Conservation (phyloP, 345 rosid genomes). For the Camelina hispida region DNA sequence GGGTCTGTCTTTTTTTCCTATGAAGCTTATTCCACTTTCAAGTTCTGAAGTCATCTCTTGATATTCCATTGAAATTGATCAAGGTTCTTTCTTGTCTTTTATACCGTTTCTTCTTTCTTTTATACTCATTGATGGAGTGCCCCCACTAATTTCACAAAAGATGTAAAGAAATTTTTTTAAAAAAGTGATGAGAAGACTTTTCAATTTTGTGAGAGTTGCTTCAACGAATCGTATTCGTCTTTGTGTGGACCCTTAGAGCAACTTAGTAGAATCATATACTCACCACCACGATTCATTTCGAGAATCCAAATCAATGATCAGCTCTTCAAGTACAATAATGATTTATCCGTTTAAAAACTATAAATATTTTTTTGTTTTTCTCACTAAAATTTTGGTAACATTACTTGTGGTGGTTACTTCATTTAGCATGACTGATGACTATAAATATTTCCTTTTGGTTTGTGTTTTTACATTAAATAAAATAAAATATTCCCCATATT, state of each 20-base stretch:
- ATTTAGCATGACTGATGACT: background rate
- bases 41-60: background rate
- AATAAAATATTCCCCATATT: background rate
- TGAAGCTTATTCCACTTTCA: background rate
- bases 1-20: background rate
- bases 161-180: background rate
- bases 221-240: slow-evolving; percentile 61
- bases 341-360: background rate
- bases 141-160: background rate
- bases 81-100: background rate
- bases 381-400: background rate
- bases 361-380: background rate
- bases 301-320: background rate
- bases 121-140: background rate
- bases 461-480: background rate
- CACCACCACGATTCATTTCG: background rate
- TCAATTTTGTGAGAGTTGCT: background rate
- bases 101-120: background rate
- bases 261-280: slow-evolving; percentile 2
- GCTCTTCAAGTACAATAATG: background rate
- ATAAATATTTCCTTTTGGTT: background rate
- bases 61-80: background rate
- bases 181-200: slow-evolving; percentile 1
- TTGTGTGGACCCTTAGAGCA: slow-evolving; percentile 51
- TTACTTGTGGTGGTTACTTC: background rate